Percentiles rank a stretch among this genome's conserved stretches.
These are phyloP conservation scores for bread wheat (Triticum aestivum) DNA, from an alignment of 176 grass and related monocot species.

Conservation along the genomic window DNA sequence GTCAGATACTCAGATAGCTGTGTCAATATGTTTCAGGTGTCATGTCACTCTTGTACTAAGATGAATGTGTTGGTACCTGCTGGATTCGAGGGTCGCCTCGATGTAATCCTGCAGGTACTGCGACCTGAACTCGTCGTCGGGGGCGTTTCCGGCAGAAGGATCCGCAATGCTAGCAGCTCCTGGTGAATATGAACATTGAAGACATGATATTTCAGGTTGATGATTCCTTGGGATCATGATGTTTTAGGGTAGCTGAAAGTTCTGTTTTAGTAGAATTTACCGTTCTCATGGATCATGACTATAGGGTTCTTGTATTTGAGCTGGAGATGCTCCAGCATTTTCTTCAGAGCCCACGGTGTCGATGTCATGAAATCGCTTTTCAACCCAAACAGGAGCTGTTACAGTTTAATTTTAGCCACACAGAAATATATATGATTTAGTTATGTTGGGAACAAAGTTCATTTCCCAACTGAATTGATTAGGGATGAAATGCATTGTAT, in stretches of 20 bases:
- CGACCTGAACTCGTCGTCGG: slow-evolving; percentile 4
- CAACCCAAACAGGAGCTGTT: slow-evolving; percentile 17
- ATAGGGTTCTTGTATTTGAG: slow-evolving; percentile 60
- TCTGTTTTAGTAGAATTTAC: background rate
- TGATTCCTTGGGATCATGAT: background rate
- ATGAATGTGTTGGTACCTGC: background rate
- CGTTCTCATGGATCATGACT: slow-evolving; percentile 68
- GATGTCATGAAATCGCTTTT: slow-evolving; percentile 7
- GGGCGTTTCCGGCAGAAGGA: background rate
- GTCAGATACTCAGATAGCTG: background rate
- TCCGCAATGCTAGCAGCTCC: background rate
- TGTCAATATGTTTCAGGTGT: background rate
- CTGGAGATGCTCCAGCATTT: slow-evolving; percentile 63
- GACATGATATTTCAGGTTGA: background rate
- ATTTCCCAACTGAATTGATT: background rate
- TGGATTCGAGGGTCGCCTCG: background rate
- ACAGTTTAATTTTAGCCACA: background rate
- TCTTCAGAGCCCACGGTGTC: slow-evolving; percentile 59
- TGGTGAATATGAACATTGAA: background rate
- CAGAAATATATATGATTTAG: background rate
- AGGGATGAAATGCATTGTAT: background rate
- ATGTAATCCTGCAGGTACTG: slow-evolving; percentile 28
- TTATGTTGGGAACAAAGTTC: background rate
- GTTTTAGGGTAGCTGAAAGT: background rate
- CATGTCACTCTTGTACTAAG: background rate